A percentile compares a stretch with the other conserved stretches of the same genome.
phyloP scores from a whole-genome alignment of 768 basidiomycete genomes.

The Phaffia tasmanica region DNA sequence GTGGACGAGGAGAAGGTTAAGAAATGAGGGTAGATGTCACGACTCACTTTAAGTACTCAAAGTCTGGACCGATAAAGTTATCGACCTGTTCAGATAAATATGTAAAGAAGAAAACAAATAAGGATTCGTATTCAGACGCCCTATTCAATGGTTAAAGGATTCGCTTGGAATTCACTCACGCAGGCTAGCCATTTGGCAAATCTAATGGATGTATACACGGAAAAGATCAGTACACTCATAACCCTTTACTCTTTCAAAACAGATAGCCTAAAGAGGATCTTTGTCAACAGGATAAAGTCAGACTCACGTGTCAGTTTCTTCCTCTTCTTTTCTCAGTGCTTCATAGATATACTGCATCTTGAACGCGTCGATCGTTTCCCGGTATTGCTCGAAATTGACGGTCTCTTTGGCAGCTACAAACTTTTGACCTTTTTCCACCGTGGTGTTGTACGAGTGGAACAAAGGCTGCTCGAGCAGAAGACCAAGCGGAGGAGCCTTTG shows the following conservation, averaged over 20 bases:
- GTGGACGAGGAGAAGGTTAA: background rate
- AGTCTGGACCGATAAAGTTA: slow-evolving; percentile 61
- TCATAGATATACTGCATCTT: slow-evolving; percentile 78
- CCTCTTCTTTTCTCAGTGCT: slow-evolving; percentile 74
- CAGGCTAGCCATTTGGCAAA: slow-evolving; percentile 35
- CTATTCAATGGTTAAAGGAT: too few species aligned
- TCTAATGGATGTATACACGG: slow-evolving; percentile 19
- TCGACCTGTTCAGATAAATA: slow-evolving; percentile 72
- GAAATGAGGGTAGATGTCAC: background rate
- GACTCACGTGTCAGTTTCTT: slow-evolving; percentile 61
- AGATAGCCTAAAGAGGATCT: background rate
- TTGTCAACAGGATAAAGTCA: background rate
- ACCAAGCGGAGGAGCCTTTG: slow-evolving; percentile 92
- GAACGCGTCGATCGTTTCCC: slow-evolving; percentile 63
- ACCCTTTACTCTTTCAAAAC: background rate
- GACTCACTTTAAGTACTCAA: slow-evolving; percentile 39
- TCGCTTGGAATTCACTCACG: slow-evolving; percentile 29
- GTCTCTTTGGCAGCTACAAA: slow-evolving; percentile 38
- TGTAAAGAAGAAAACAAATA: too few species aligned
- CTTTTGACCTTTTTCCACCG: slow-evolving; percentile 30
- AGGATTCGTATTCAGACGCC: too few species aligned
- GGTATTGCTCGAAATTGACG: slow-evolving; percentile 60
- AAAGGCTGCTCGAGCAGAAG: slow-evolving; percentile 63
- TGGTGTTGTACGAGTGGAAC: slow-evolving; percentile 41
- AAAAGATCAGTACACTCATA: slow-evolving; percentile 10